These are phyloP conservation scores for Durusdinium trenchii DNA, from an alignment of 73 alveolate species.

Conservation along the genomic window DNA sequence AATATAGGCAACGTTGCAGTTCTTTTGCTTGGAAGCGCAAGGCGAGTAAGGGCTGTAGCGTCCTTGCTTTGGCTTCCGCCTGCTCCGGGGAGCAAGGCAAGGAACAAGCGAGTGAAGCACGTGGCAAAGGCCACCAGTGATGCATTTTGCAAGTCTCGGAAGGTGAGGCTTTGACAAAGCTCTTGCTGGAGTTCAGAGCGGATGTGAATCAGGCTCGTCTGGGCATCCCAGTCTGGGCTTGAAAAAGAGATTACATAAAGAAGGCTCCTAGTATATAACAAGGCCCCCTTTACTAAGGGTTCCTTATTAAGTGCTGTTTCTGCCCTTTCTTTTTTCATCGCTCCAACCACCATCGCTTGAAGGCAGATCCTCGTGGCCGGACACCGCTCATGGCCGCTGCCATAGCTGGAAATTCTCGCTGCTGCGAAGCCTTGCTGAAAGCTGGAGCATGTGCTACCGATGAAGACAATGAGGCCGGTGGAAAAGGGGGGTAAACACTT, in stretches of 20 bases:
- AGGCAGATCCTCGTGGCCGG: conserved; percentile 45
- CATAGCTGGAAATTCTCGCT: conserved; percentile 35
- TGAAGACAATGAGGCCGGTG: conserved; percentile 44
- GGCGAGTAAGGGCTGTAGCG: conserved; percentile 59
- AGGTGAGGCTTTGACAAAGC: conserved; percentile 23
- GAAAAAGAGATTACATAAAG: background rate
- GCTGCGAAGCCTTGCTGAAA: conserved; percentile 58
- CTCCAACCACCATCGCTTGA: background rate
- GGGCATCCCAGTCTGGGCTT: background rate
- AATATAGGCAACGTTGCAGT: background rate
- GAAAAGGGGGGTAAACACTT: background rate
- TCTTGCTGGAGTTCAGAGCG: conserved; percentile 44
- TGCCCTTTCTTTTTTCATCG: too few species aligned
- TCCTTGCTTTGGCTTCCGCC: conserved; percentile 54
- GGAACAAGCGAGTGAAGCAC: background rate
- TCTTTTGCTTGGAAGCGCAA: background rate
- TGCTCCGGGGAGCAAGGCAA: background rate
- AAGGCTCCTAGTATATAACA: background rate
- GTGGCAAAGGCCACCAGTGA: background rate
- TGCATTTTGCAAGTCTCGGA: background rate
- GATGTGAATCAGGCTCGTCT: background rate
- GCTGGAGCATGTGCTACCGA: conserved; percentile 41
- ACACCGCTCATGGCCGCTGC: conserved; percentile 75
- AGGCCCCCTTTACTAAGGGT: too few species aligned
- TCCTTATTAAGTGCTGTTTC: too few species aligned